Percentiles rank a stretch among this genome's conserved stretches.
phyloP scores from a whole-genome alignment of 2,329 filamentous ascomycete species.

The Endocalyx cinctus region DNA sequence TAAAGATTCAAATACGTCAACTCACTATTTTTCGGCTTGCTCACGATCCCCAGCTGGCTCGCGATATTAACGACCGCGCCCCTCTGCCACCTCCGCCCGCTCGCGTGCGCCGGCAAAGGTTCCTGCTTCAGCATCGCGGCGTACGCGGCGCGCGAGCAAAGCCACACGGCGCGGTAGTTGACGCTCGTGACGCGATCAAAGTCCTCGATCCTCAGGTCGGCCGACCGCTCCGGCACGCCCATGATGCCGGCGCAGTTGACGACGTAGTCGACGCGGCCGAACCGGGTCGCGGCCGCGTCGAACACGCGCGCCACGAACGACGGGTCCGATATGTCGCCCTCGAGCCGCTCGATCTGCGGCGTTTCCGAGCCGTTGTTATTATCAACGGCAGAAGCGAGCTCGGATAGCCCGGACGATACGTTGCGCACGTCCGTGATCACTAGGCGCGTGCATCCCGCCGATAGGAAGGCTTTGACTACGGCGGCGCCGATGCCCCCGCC shows the following conservation, averaged over 20 bases:
- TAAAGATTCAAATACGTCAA: too few species aligned
- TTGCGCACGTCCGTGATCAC: slow-evolving; percentile 51
- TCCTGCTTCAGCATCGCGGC: slow-evolving; percentile 42
- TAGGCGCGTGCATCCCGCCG: slow-evolving; percentile 44
- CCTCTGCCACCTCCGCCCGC: slow-evolving; percentile 28
- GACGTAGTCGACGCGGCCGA: slow-evolving; percentile 49
- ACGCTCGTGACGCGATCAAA: slow-evolving; percentile 52
- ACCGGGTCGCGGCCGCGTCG: slow-evolving; percentile 25
- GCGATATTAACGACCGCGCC: slow-evolving; percentile 49
- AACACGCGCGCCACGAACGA: slow-evolving; percentile 36
- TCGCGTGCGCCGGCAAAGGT: slow-evolving; percentile 23
- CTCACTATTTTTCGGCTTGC: slow-evolving; percentile 37
- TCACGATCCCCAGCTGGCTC: slow-evolving; percentile 47
- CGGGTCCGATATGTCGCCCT: slow-evolving; percentile 46
- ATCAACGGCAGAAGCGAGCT: too few species aligned
- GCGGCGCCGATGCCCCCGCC: slow-evolving; percentile 49
- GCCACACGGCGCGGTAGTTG: slow-evolving; percentile 50
- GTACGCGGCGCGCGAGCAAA: slow-evolving; percentile 40
- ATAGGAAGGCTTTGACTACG: slow-evolving; percentile 45
- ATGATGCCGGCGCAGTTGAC: slow-evolving; percentile 53
- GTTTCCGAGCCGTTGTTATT: slow-evolving; percentile 30
- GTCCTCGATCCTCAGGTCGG: slow-evolving; percentile 40
- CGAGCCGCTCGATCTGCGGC: slow-evolving; percentile 26
- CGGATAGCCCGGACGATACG: slow-evolving; percentile 27
- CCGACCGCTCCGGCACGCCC: slow-evolving; percentile 34